A percentile compares a stretch with the other conserved stretches of the same genome.
These are phyloP conservation scores for Silene vulgaris DNA, from an alignment of 179 eudicot species.

Conservation along the genomic window DNA sequence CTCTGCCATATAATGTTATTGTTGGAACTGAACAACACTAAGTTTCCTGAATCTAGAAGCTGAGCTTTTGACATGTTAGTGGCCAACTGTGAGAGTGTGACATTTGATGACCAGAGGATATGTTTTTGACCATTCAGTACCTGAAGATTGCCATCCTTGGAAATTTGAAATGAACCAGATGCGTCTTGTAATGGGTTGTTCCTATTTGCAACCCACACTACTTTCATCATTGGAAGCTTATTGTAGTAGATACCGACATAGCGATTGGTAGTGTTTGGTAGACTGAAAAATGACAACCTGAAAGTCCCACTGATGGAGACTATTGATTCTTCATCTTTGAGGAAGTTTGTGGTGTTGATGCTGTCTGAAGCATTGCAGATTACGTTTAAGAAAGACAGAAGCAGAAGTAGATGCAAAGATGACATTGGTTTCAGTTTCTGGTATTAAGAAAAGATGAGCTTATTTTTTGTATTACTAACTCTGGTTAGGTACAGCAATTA, in stretches of 20 bases:
- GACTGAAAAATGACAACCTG: slow-evolving; percentile 28
- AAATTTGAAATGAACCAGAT: slow-evolving; percentile 27
- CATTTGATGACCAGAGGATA: slow-evolving; percentile 35
- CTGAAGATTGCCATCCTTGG: slow-evolving; percentile 28
- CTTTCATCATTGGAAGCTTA: slow-evolving; percentile 16
- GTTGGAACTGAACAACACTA: slow-evolving; percentile 28
- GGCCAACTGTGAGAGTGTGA: background rate
- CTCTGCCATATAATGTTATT: slow-evolving; percentile 42
- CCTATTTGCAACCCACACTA: slow-evolving; percentile 38
- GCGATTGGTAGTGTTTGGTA: slow-evolving; percentile 22
- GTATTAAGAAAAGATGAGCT: background rate
- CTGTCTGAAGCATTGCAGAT: background rate
- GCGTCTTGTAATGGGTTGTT: slow-evolving; percentile 28
- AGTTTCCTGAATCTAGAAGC: slow-evolving; percentile 34
- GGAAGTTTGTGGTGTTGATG: slow-evolving; percentile 17
- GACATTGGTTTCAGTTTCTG: background rate
- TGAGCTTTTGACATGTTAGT: background rate
- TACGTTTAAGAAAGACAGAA: background rate
- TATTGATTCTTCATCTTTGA: slow-evolving; percentile 24
- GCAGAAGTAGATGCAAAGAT: slow-evolving; percentile 5
- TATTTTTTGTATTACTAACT: too few species aligned
- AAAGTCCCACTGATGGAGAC: slow-evolving; percentile 19
- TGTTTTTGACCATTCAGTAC: slow-evolving; percentile 20
- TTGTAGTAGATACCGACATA: slow-evolving; percentile 37
- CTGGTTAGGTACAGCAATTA: too few species aligned